phyloP scores from a whole-genome alignment of 768 basidiomycete genomes.

The Hygrophoropsis aurantiaca region DNA sequence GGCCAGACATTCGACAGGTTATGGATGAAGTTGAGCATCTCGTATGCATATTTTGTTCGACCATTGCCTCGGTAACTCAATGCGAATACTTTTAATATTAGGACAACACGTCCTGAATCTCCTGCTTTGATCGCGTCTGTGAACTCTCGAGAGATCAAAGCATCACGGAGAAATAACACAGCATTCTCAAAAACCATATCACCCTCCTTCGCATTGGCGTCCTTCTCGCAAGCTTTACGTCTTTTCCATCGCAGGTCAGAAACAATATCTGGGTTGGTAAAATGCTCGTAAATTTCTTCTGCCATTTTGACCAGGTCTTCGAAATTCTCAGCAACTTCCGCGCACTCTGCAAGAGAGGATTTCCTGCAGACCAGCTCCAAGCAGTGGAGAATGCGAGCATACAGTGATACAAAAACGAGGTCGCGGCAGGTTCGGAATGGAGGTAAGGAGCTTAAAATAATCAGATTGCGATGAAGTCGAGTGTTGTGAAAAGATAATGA shows the following conservation, averaged over 20 bases:
- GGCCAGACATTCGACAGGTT: slow-evolving; percentile 27
- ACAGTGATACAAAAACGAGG: slow-evolving; percentile 29
- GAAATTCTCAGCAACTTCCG: not conserved
- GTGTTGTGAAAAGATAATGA: too few species aligned
- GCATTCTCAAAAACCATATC: slow-evolving; percentile 27
- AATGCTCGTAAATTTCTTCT: slow-evolving; percentile 1
- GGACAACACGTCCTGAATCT: slow-evolving; percentile 27
- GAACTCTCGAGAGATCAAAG: slow-evolving; percentile 23
- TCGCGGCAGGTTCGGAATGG: slow-evolving; percentile 29
- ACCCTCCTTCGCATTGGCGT: not conserved
- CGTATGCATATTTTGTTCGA: slow-evolving; percentile 28
- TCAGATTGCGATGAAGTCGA: slow-evolving; percentile 13
- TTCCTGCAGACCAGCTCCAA: slow-evolving; percentile 16
- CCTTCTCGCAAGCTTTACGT: not conserved
- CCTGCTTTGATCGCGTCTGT: slow-evolving; percentile 28
- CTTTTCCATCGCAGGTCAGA: not conserved
- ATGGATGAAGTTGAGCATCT: slow-evolving; percentile 28
- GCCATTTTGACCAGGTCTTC: slow-evolving; percentile 1
- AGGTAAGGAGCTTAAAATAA: slow-evolving; percentile 22
- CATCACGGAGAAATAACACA: slow-evolving; percentile 25
- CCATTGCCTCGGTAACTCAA: slow-evolving; percentile 8
- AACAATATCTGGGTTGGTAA: slow-evolving; percentile 1
- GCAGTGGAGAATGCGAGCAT: slow-evolving; percentile 25
- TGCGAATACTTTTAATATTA: slow-evolving; percentile 19
- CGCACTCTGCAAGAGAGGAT: slow-evolving; percentile 8